Evolutionary conservation across 345 rosid genomes (phyloP).

Genomic region (Eucalyptus brandiana): DNA sequence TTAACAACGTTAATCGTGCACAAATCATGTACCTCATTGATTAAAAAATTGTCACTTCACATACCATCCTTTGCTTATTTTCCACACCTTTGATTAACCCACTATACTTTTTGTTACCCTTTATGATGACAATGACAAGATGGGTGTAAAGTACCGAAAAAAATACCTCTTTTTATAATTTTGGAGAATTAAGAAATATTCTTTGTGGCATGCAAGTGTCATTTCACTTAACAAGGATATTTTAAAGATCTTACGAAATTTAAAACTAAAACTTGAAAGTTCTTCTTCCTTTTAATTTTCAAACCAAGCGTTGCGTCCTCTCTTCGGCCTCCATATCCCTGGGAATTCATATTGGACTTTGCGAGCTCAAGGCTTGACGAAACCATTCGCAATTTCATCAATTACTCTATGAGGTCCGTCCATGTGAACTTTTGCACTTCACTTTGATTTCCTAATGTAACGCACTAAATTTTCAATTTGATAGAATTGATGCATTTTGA

Average conservation of each 20-base stretch:
- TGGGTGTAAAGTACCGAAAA: not conserved
- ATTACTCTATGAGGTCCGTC: not conserved
- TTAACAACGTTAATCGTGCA: not conserved
- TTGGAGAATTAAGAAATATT: not conserved
- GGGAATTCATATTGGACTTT: not conserved
- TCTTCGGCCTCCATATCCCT: not conserved
- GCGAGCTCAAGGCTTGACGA: not conserved
- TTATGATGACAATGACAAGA: not conserved
- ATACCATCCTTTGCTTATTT: not conserved
- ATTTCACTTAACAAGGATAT: not conserved
- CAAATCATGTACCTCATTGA: not conserved
- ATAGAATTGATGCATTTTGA: not conserved
- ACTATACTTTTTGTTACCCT: not conserved
- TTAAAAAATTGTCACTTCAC: not conserved
- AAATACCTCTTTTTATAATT: too few relatives aligned
- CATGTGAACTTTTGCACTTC: not conserved
- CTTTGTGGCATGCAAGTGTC: not conserved
- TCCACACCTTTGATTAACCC: not conserved
- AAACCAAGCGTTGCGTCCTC: not conserved
- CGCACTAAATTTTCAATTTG: not conserved
- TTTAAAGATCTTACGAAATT: not conserved
- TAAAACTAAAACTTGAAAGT: not conserved
- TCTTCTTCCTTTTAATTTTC: not conserved
- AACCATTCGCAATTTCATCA: too few relatives aligned
- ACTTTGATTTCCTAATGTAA: not conserved